These are phyloP conservation scores for Wallacemonas sp. DNA, from an alignment of 208 protist species.

Conservation along the genomic window DNA sequence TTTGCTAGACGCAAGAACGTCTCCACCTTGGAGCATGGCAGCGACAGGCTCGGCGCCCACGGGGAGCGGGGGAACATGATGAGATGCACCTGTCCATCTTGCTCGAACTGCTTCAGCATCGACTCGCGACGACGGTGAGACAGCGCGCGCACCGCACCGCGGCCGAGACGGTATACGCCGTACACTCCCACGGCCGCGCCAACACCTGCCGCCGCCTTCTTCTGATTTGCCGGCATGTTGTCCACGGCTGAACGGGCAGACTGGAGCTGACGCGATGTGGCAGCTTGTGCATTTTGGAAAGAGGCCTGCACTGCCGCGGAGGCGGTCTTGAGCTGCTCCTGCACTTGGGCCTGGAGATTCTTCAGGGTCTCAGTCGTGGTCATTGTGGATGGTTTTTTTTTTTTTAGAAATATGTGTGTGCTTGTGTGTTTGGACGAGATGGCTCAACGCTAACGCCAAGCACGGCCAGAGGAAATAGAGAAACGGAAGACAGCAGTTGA, in stretches of 20 bases:
- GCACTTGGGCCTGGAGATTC: constrained; percentile 9
- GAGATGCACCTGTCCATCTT: constrained; percentile 27
- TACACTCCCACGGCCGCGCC: constrained; percentile 5
- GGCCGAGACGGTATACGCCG: constrained; percentile 6
- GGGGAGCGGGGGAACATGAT: constrained; percentile 23
- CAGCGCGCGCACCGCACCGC: neutral
- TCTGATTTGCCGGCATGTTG: constrained; percentile 13
- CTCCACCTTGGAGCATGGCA: constrained; percentile 23
- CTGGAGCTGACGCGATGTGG: neutral
- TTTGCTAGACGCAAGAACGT: constrained; percentile 26
- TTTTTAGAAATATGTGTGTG: constrained; percentile 10
- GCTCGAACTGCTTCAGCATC: constrained; percentile 11
- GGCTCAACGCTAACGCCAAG: neutral
- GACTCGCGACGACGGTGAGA: constrained; percentile 11
- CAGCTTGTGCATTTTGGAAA: constrained; percentile 1
- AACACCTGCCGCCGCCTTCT: constrained; percentile 17
- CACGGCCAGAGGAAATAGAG: neutral
- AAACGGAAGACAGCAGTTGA: too few relatives aligned
- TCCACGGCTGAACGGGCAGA: neutral
- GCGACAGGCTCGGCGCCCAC: constrained; percentile 16
- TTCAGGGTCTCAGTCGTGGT: neutral
- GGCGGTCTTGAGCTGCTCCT: constrained; percentile 5
- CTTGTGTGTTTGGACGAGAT: neutral
- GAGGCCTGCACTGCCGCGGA: constrained; percentile 8
- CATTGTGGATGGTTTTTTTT: constrained; percentile 1